Evolutionary conservation across 2,329 filamentous ascomycete species (phyloP).

Genomic region (Penicillium sp.): DNA sequence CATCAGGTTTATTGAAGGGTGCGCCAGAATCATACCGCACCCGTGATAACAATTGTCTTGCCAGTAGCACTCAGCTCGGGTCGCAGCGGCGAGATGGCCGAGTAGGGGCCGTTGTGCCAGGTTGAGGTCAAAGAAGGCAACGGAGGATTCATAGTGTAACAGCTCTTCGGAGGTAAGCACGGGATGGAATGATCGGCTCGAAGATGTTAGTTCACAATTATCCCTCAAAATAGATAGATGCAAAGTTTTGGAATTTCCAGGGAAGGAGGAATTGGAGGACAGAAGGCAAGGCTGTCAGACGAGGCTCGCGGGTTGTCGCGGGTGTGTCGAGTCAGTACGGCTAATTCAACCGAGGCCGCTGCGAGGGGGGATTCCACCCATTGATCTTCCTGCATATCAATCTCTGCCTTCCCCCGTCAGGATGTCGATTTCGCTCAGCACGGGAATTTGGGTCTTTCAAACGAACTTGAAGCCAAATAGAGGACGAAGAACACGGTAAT

Average conservation of each 20-base stretch:
- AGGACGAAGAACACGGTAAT: too few species aligned
- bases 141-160: constrained; percentile 51
- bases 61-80: constrained; percentile 27
- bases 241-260: not conserved
- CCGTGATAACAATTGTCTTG: constrained; percentile 30
- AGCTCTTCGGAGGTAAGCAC: not conserved
- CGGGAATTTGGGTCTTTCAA: too few species aligned
- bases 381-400: too few species aligned
- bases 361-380: too few species aligned
- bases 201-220: not conserved
- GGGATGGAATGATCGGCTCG: not conserved
- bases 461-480: too few species aligned
- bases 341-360: too few species aligned
- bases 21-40: constrained; percentile 12
- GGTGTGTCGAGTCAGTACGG: not conserved
- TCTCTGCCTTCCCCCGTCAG: too few species aligned
- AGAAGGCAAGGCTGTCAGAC: not conserved
- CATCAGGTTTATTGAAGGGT: too few species aligned
- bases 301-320: not conserved
- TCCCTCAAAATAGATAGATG: not conserved
- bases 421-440: too few species aligned
- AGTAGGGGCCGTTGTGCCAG: constrained; percentile 34
- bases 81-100: constrained; percentile 32
- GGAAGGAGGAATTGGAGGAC: not conserved
- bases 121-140: constrained; percentile 40